Base-by-base conservation (phyloP, 202 grass and related monocot genomes). In the Carex arenaria region DNA sequence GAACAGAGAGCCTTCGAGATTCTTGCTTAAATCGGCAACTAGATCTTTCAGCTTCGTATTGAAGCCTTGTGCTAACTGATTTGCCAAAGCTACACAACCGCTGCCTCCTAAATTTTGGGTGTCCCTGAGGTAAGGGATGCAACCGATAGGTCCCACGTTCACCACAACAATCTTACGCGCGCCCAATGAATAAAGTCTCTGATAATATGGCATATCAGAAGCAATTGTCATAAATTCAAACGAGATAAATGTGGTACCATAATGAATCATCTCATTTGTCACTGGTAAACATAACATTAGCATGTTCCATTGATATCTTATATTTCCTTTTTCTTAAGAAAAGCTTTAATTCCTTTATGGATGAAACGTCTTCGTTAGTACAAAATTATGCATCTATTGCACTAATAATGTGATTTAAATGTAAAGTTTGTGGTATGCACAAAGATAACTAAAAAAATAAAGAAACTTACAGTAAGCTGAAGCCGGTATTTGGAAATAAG, bases 111-210 rank as follows among this genome's bases (percentile, higher is more conserved):
- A 78, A 82, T 89, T 82, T 28, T 79, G 83, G 80, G 80, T 90
- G 55, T 97, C 94, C 85, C 89, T 86, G 82, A 87, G 60, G 89
- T 89, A 94, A 62, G 94, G 94, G 76, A 92, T 94, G 84, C 94
- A 97, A 36, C 94, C 94, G 30, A 97, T 94, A 5, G 94, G 91
- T 4, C 94, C 94, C 20, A 94, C 94, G 80, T 92, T 94, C 45
- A 53, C 85, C 63, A 92, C 94, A 72, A 97, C 84, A 51, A 97
- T 80, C 84, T 94, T 97, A 7, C 89, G 89, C 20, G 91, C 94
- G 56, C 90, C 94, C 76, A 97, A 64, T 45, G 86, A 78, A 82
- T 97, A 94, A 31, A 97, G 88, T 85, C 94, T 90, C 69, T 72
- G 43, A 15, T 28, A 52, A 38, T 38, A 38, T 4, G 49, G 11